These are phyloP conservation scores for Suillus brevipes DNA, from an alignment of 768 basidiomycete species.

Conservation along the genomic window DNA sequence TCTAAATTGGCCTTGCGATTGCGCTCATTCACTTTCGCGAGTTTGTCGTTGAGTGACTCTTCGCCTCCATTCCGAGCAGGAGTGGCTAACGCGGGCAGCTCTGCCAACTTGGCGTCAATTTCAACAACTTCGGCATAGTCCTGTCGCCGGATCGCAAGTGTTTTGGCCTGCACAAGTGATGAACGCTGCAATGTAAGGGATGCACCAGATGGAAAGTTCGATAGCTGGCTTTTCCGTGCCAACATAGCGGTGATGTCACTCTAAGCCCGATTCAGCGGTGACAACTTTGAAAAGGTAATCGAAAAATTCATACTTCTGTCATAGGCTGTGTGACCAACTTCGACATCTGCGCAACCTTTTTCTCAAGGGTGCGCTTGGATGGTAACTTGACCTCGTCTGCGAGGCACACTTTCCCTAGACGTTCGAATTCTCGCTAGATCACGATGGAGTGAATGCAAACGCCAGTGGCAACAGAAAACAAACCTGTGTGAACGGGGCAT, in stretches of 20 bases:
- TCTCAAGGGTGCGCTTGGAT: conserved; percentile 61
- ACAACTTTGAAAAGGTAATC: conserved; percentile 9
- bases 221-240: conserved; percentile 57
- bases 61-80: conserved; percentile 26
- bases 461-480: conserved; percentile 24
- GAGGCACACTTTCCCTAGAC: conserved; percentile 46
- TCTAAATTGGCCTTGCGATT: conserved; percentile 86
- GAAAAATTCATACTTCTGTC: conserved; percentile 67
- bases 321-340: conserved; percentile 59
- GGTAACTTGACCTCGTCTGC: conserved; percentile 65
- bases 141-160: conserved; percentile 71
- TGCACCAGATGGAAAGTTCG: conserved; percentile 33
- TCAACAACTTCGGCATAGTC: conserved; percentile 62
- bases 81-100: conserved; percentile 36
- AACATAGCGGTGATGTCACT: conserved; percentile 82
- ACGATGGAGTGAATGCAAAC: conserved; percentile 8
- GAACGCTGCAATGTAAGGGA: conserved; percentile 57
- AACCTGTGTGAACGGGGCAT: conserved; percentile 63
- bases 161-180: conserved; percentile 67
- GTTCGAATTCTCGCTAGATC: conserved; percentile 70
- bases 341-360: conserved; percentile 62
- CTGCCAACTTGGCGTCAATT: conserved; percentile 66
- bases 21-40: conserved; percentile 85
- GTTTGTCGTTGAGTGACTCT: conserved; percentile 43
- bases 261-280: conserved; percentile 40